A percentile compares a stretch with the other conserved stretches of the same genome.
phyloP scores from a whole-genome alignment of 495 filamentous ascomycete genomes.

The Xylaria curta region DNA sequence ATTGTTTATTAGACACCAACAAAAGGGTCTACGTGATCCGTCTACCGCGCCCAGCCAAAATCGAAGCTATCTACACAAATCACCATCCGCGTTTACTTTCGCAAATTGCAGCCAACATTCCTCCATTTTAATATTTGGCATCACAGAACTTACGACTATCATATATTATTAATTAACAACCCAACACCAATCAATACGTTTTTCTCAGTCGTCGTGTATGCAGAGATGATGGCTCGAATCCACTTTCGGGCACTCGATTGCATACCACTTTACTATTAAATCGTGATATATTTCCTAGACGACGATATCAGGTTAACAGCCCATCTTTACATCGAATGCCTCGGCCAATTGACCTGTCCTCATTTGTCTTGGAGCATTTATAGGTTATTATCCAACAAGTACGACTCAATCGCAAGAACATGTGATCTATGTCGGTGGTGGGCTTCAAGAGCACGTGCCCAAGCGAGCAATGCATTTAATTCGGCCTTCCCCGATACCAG shows the following conservation, averaged over 20 bases:
- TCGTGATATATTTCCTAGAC: constrained; percentile 27
- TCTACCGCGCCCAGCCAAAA: constrained; percentile 22
- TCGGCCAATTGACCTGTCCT: background rate
- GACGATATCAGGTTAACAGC: constrained; percentile 29
- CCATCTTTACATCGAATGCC: constrained; percentile 10
- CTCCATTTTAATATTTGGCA: background rate
- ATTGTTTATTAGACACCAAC: background rate
- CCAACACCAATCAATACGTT: background rate
- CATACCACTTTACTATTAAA: background rate
- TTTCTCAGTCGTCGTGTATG: background rate
- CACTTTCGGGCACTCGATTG: background rate
- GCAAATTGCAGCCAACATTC: background rate
- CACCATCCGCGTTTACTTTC: background rate
- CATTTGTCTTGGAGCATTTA: constrained; percentile 24
- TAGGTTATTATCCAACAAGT: constrained; percentile 31
- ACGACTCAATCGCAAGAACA: constrained; percentile 34
- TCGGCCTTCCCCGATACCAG: constrained; percentile 14
- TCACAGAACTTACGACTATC: background rate
- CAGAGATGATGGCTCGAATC: background rate
- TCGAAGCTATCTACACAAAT: constrained; percentile 53
- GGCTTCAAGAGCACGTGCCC: constrained; percentile 12
- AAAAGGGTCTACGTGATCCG: background rate
- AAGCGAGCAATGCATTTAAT: constrained; percentile 1
- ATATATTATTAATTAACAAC: background rate
- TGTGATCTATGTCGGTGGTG: constrained; percentile 21